Evolutionary conservation across 345 rosid genomes (phyloP).

Genomic region (Linum usitatissimum): DNA sequence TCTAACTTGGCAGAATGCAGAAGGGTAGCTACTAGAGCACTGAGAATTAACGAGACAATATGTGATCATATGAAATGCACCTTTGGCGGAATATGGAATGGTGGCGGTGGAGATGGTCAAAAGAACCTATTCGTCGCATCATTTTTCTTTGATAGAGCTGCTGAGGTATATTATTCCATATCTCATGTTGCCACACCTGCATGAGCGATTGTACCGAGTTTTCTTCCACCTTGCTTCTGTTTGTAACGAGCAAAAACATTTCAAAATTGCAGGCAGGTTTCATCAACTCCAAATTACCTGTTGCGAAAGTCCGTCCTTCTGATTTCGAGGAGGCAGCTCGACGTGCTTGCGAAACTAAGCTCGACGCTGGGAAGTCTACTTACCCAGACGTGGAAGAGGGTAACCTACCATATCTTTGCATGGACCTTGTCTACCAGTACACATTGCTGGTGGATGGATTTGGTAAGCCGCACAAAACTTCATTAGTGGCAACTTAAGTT

Average conservation of each 20-base stretch:
- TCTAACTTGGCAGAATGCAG: conserved; percentile 61
- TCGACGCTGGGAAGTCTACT: conserved; percentile 47
- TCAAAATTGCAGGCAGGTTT: conserved; percentile 56
- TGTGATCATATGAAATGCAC: conserved; percentile 90
- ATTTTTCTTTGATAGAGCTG: conserved; percentile 94
- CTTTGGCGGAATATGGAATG: conserved; percentile 95
- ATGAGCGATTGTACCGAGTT: background rate
- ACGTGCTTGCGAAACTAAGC: conserved; percentile 73
- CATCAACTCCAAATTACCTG: conserved; percentile 44
- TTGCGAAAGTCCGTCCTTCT: conserved; percentile 63
- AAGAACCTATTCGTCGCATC: conserved; percentile 87
- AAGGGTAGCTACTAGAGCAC: conserved; percentile 58
- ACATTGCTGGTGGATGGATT: conserved; percentile 81
- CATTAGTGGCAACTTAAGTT: background rate
- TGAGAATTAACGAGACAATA: conserved; percentile 65
- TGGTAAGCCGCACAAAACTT: conserved; percentile 32
- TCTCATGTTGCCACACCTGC: background rate
- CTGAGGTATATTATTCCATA: conserved; percentile 47
- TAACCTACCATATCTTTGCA: conserved; percentile 68
- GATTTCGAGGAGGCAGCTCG: conserved; percentile 72
- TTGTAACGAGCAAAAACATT: background rate
- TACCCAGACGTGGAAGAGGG: conserved; percentile 39
- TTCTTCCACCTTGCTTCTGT: background rate
- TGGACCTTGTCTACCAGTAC: conserved; percentile 88
- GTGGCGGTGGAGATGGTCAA: conserved; percentile 97